Conservation (phyloP, 2,329 filamentous ascomycete species). For the Colletotrichum lentis region DNA sequence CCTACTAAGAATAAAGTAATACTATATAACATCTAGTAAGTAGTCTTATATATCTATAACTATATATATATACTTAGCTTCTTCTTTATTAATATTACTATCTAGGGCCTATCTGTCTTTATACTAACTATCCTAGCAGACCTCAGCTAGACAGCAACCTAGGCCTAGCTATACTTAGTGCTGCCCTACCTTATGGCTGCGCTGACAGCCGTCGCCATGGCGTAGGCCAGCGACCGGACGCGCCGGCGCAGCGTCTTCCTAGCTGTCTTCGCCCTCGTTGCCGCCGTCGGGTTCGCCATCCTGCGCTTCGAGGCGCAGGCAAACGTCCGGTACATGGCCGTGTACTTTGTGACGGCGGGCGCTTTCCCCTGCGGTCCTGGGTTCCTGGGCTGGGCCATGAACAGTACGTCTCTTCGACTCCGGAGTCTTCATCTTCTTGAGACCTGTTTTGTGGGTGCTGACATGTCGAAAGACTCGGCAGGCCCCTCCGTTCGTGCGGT, state of each 20-base stretch:
- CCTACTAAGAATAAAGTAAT: too few relatives aligned
- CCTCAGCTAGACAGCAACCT: constrained; percentile 50
- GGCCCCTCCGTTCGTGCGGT: constrained; percentile 66
- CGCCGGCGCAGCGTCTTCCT: constrained; percentile 52
- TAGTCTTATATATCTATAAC: too few relatives aligned
- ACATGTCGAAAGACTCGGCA: constrained; percentile 53
- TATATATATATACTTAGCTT: too few relatives aligned
- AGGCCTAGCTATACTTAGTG: constrained; percentile 55
- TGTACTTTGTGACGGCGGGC: constrained; percentile 64
- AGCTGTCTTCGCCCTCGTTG: constrained; percentile 51
- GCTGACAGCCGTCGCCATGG: constrained; percentile 50
- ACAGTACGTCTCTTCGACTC: constrained; percentile 50
- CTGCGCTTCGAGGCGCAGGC: constrained; percentile 54
- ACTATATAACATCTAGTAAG: too few relatives aligned
- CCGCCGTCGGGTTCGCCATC: constrained; percentile 61
- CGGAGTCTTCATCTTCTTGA: not conserved
- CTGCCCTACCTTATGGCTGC: constrained; percentile 55
- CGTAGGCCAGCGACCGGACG: constrained; percentile 51
- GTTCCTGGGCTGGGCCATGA: constrained; percentile 66
- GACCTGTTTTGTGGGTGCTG: not conserved
- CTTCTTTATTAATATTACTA: constrained; percentile 68
- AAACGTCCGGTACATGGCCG: constrained; percentile 60
- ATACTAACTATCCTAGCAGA: constrained; percentile 58
- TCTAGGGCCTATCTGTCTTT: constrained; percentile 62
- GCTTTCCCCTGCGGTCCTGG: constrained; percentile 67